Percentiles rank a stretch among this genome's conserved stretches.
Conservation (phyloP, 345 rosid species). For the Syzygium grande region DNA sequence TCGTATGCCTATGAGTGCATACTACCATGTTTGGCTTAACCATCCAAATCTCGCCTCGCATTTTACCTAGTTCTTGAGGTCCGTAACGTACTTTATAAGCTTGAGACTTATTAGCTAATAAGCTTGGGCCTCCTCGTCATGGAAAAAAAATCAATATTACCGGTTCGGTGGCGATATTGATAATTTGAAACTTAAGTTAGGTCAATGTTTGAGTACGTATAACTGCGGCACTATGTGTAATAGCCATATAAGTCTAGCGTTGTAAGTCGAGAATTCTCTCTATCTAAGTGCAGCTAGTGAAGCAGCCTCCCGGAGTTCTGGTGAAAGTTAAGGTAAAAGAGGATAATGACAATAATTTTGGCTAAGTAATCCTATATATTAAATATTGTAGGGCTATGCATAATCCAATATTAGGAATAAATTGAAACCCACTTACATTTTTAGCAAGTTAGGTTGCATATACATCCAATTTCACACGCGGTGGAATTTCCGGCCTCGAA, state of each 20-base stretch:
- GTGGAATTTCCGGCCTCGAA: not conserved
- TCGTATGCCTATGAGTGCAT: not conserved
- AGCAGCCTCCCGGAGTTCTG: too few species aligned
- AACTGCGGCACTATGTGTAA: not conserved
- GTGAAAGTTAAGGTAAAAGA: too few species aligned
- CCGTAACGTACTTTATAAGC: not conserved
- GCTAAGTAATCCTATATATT: not conserved
- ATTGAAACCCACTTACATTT: too few species aligned
- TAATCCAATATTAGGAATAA: not conserved
- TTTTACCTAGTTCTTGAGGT: not conserved
- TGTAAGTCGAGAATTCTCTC: too few species aligned
- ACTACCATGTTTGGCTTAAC: not conserved
- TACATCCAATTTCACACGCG: not conserved
- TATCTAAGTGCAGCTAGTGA: too few species aligned
- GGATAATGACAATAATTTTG: not conserved
- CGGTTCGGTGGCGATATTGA: not conserved
- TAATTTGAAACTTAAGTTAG: not conserved
- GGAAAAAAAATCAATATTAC: not conserved
- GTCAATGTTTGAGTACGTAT: not conserved
- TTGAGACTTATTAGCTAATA: not conserved
- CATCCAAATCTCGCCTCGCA: not conserved
- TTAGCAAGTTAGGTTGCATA: not conserved
- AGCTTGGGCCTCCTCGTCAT: not conserved
- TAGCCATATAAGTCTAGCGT: not conserved
- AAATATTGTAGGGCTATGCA: not conserved